Conservation (phyloP, 768 basidiomycete genomes). For the Termitomyces sp. region DNA sequence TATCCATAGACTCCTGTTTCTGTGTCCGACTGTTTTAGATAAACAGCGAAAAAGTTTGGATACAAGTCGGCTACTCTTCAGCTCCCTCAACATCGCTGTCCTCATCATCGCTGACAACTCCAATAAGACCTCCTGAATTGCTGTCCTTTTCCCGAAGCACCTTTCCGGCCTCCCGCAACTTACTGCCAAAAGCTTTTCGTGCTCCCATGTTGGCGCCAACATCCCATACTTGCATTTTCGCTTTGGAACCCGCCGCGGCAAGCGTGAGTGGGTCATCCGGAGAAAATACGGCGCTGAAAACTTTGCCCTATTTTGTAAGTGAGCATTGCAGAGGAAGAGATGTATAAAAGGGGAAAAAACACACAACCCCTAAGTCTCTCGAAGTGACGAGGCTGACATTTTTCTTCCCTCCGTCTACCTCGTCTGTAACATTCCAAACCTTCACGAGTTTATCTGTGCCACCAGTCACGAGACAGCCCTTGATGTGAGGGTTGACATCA, state of each 20-base stretch:
- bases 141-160: slow-evolving; percentile 56
- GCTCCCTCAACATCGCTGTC: slow-evolving; percentile 49
- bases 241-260: slow-evolving; percentile 92
- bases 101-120: slow-evolving; percentile 67
- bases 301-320: slow-evolving; percentile 71
- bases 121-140: slow-evolving; percentile 56
- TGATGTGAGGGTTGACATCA: slow-evolving; percentile 86
- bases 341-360: slow-evolving; percentile 19
- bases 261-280: slow-evolving; percentile 93
- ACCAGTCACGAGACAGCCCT: slow-evolving; percentile 89
- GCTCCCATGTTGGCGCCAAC: slow-evolving; percentile 79
- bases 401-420: slow-evolving; percentile 54
- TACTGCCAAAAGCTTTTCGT: slow-evolving; percentile 75
- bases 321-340: neutral
- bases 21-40: neutral
- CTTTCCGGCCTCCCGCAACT: slow-evolving; percentile 70
- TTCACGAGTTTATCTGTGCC: slow-evolving; percentile 95
- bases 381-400: slow-evolving; percentile 82
- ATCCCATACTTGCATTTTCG: slow-evolving; percentile 95
- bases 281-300: slow-evolving; percentile 88
- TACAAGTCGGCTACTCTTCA: slow-evolving; percentile 4
- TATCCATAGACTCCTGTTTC: slow-evolving; percentile 5
- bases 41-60: neutral
- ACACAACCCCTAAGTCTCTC: slow-evolving; percentile 86
- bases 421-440: slow-evolving; percentile 86